phyloP scores from a whole-genome alignment of 495 filamentous ascomycete genomes.

The Hyaloscypha variabilis region DNA sequence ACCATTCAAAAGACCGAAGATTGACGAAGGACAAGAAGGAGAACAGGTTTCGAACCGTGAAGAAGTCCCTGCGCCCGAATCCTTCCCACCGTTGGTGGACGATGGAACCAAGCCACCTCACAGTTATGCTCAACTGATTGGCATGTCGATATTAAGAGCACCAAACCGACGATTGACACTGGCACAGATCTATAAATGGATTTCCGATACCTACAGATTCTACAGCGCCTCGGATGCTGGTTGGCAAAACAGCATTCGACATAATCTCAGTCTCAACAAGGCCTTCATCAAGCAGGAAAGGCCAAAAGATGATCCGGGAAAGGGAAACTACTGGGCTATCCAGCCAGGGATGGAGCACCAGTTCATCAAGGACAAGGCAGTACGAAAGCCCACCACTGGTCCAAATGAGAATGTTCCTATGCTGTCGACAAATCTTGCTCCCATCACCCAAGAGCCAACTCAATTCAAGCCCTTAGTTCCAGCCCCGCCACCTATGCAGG shows the following conservation, averaged over 20 bases:
- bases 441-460: constrained; percentile 16
- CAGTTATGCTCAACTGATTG: constrained; percentile 95
- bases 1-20: constrained; percentile 63
- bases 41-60: constrained; percentile 48
- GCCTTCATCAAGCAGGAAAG: constrained; percentile 95
- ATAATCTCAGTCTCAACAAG: constrained; percentile 97
- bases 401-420: constrained; percentile 27
- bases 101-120: constrained; percentile 87
- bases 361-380: constrained; percentile 84
- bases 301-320: constrained; percentile 96
- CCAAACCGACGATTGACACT: constrained; percentile 83
- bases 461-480: constrained; percentile 28
- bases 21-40: constrained; percentile 37
- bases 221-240: constrained; percentile 83
- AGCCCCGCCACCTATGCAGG: constrained; percentile 11
- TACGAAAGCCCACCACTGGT: constrained; percentile 41
- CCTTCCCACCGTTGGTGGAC: constrained; percentile 80
- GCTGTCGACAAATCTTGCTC: constrained; percentile 16
- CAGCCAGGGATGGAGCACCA: constrained; percentile 83
- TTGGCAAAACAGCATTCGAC: constrained; percentile 98
- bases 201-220: constrained; percentile 87
- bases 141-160: constrained; percentile 93
- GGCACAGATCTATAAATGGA: constrained; percentile 99
- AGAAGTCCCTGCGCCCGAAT: constrained; percentile 69
- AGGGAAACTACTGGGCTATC: constrained; percentile 98